Evolutionary conservation across 805 yeast species (phyloP).

Genomic region (Saturnispora saitoi): DNA sequence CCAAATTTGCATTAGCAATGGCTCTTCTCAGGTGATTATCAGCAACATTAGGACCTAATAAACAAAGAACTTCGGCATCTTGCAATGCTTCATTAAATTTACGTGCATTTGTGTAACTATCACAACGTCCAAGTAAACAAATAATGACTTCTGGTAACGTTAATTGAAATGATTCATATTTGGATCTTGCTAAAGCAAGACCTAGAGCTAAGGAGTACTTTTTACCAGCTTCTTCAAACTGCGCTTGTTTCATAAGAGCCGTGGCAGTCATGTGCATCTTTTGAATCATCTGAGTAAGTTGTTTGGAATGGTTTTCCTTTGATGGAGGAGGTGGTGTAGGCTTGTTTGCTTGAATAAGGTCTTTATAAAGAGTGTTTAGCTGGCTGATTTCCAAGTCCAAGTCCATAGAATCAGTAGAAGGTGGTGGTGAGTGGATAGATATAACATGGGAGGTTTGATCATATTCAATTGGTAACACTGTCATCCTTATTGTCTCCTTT

Average conservation of each 20-base stretch:
- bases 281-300: constrained; percentile 49
- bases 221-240: constrained; percentile 52
- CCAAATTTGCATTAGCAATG: constrained; percentile 52
- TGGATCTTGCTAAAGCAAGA: constrained; percentile 56
- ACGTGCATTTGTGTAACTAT: constrained; percentile 50
- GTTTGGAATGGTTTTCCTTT: constrained; percentile 46
- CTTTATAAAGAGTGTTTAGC: constrained; percentile 30
- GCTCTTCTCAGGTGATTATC: constrained; percentile 70
- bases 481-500: neutral
- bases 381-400: constrained; percentile 27
- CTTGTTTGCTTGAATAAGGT: constrained; percentile 36
- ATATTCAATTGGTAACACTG: constrained; percentile 24
- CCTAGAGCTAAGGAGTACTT: constrained; percentile 60
- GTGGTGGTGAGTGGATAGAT: constrained; percentile 11
- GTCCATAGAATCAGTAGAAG: constrained; percentile 10
- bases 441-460: constrained; percentile 16
- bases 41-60: constrained; percentile 49
- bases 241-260: constrained; percentile 44
- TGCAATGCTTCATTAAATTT: constrained; percentile 52
- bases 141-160: constrained; percentile 61
- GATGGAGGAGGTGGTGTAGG: constrained; percentile 50
- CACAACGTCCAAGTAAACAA: constrained; percentile 63
- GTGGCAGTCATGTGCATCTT: constrained; percentile 60
- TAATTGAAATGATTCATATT: constrained; percentile 66
- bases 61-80: constrained; percentile 60